A percentile compares a stretch with the other conserved stretches of the same genome.
These are phyloP conservation scores for Cladophialophora chaetospira DNA, from an alignment of 2,329 filamentous ascomycete genomes.

Conservation along the genomic window DNA sequence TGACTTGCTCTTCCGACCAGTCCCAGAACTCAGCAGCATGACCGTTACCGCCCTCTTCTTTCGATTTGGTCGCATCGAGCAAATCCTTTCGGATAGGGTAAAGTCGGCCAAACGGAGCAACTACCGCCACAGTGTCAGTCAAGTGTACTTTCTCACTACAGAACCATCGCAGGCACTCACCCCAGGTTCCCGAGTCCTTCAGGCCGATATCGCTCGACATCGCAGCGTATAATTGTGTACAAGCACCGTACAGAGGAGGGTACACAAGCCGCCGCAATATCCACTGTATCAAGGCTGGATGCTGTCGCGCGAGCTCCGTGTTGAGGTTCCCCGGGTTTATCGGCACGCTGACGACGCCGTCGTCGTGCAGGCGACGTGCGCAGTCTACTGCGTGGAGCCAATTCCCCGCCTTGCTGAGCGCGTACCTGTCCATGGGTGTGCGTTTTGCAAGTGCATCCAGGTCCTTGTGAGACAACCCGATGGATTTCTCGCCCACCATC, in stretches of 20 bases:
- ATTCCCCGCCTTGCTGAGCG: slow-evolving; percentile 5
- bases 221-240: background rate
- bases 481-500: background rate
- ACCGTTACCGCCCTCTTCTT: background rate
- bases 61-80: background rate
- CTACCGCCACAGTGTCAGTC: background rate
- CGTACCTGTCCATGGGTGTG: background rate
- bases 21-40: background rate
- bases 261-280: background rate
- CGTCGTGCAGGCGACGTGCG: background rate
- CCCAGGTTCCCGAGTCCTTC: background rate
- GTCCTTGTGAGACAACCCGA: background rate
- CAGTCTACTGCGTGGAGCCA: background rate
- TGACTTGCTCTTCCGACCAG: background rate
- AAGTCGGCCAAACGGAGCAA: background rate
- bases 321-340: background rate
- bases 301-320: background rate
- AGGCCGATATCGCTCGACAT: background rate
- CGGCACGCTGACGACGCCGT: slow-evolving; percentile 1
- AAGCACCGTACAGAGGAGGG: background rate
- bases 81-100: background rate
- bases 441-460: background rate
- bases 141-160: background rate
- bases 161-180: background rate
- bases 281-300: background rate